Base-by-base conservation (phyloP, 2,329 filamentous ascomycete genomes). In the Rhynchosporium agropyri region DNA sequence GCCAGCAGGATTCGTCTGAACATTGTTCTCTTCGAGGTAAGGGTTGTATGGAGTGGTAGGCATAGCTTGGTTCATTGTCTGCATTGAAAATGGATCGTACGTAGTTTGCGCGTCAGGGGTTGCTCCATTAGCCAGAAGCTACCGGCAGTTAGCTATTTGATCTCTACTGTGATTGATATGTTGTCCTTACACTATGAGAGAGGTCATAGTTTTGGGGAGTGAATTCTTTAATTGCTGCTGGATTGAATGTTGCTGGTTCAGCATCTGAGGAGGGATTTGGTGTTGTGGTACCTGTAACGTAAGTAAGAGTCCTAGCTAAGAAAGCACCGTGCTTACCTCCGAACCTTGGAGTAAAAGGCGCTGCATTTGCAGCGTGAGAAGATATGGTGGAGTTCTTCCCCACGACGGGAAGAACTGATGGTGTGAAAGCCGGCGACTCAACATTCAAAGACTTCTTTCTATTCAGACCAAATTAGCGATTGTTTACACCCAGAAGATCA, bases 381-480 rank as follows among this genome's bases (percentile, higher is more conserved):
- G 93, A 95, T 67, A 98, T 92, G 8, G 71, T 88, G 9, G 88
- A 83, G 71, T 89, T 89, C 76, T 92, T 92, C 29, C 78, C 73
- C 1, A 79, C 77, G 29, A 78, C 76, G 49, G 82, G 72, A 49
- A 81, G 70, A 63, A 75, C 79, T 13, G 84, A 80, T 5, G 94
- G 94, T 0, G 92, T 97, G 76, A 99, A 99, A 54, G 94, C 91
- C 12, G 95, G 94, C 8, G 95, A 98, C 73, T 98, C 95, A 73
- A 97, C 95, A 76, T 96, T 99, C 69, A 99, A 83, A 33, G 89
- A 82, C 76, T 92, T 95, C 77, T 91, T 92, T 29, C 53, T 65
- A 26, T 50, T 43, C 13, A 15, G n/a, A 0, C 9, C 15, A 36
- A 2, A 20, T 42, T 45, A 57, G 80, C 74, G 64, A 31, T 56